Conservation (phyloP, 2,329 filamentous ascomycete genomes). For the Nothophoma quercina region DNA sequence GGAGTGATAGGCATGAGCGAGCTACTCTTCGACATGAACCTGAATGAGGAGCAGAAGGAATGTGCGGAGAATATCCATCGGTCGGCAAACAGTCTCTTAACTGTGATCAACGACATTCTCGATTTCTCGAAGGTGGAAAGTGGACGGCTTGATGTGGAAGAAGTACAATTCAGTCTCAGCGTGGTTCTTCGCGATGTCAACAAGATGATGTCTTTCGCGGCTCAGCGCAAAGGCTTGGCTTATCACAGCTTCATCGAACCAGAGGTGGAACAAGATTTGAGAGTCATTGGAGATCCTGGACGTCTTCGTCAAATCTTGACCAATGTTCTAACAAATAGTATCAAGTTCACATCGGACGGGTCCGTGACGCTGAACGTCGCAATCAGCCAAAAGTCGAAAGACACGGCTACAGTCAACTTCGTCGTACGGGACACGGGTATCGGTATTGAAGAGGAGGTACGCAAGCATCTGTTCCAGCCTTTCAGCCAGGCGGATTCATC, state of each 20-base stretch:
- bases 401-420: constrained; percentile 73
- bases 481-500: constrained; percentile 85
- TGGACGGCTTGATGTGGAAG: constrained; percentile 77
- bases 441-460: constrained; percentile 79
- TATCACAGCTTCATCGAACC: constrained; percentile 72
- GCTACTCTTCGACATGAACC: constrained; percentile 71
- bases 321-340: constrained; percentile 70
- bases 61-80: constrained; percentile 80
- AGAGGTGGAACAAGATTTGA: constrained; percentile 70
- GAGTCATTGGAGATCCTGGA: constrained; percentile 87
- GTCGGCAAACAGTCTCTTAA: constrained; percentile 81
- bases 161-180: constrained; percentile 79
- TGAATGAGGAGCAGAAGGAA: constrained; percentile 75
- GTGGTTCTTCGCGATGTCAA: constrained; percentile 79
- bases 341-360: constrained; percentile 52
- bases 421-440: constrained; percentile 80
- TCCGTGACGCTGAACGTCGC: constrained; percentile 66
- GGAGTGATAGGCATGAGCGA: constrained; percentile 84
- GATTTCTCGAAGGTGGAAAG: constrained; percentile 90
- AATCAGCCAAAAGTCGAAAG: constrained; percentile 69
- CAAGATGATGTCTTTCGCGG: constrained; percentile 87
- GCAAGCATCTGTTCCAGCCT: constrained; percentile 76
- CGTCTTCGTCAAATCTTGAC: constrained; percentile 84
- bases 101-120: constrained; percentile 89
- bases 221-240: constrained; percentile 77